Conservation (phyloP, 2,329 filamentous ascomycete species). For the Aspergillus chevalieri region DNA sequence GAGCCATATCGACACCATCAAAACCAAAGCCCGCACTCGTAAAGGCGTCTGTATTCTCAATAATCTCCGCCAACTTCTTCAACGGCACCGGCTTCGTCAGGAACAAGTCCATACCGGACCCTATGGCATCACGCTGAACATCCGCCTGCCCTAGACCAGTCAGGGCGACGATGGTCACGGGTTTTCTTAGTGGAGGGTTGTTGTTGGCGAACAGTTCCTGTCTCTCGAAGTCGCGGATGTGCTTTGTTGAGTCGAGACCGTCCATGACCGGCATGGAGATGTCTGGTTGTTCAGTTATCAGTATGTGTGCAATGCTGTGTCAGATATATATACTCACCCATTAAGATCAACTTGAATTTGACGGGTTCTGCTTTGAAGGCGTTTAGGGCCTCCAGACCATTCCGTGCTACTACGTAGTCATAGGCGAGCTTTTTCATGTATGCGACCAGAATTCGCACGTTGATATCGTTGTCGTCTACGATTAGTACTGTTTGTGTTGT, state of each 20-base stretch:
- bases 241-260: constrained; percentile 24
- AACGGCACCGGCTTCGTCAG: constrained; percentile 24
- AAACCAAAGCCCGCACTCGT: too few species aligned
- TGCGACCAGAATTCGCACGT: constrained; percentile 28
- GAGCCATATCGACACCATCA: too few species aligned
- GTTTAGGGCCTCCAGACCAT: constrained; percentile 32
- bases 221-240: constrained; percentile 23
- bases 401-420: constrained; percentile 24
- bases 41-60: background rate
- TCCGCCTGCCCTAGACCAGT: constrained; percentile 25
- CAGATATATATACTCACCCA: constrained; percentile 9
- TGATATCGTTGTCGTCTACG: constrained; percentile 35
- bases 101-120: constrained; percentile 28
- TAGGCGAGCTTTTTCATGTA: constrained; percentile 25
- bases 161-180: constrained; percentile 21
- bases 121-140: constrained; percentile 26
- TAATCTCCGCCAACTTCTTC: background rate
- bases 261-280: constrained; percentile 35
- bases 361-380: constrained; percentile 13
- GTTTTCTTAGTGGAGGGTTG: background rate
- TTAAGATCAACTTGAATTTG: constrained; percentile 9
- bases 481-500: constrained; percentile 17
- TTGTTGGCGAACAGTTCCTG: constrained; percentile 4
- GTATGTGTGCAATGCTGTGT: background rate
- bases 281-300: constrained; percentile 16